Percentiles rank a stretch among this genome's conserved stretches.
Conservation (phyloP, 768 basidiomycete species). For the Pisolithus orientalis region DNA sequence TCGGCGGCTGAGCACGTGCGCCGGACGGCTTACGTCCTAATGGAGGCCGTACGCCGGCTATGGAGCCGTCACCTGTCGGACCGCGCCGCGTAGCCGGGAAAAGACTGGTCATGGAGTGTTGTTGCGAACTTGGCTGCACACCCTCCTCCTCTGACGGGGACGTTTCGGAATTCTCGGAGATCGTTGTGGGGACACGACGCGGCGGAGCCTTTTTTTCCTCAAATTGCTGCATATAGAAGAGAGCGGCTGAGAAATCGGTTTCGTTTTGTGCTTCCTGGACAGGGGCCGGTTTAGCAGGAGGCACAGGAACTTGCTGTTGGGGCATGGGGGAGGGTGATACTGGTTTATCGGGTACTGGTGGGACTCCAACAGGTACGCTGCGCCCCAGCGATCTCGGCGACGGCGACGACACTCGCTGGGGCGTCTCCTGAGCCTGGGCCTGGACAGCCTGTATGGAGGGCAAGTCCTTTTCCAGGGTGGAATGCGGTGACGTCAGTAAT, state of each 20-base stretch:
- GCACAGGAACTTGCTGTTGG: conserved; percentile 11
- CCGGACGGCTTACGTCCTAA: conserved; percentile 72
- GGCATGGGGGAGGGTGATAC: conserved; percentile 8
- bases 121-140: conserved; percentile 13
- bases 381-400: conserved; percentile 11
- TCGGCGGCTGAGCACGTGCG: conserved; percentile 58
- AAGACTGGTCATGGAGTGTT: conserved; percentile 17
- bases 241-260: conserved; percentile 46
- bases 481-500: conserved; percentile 32
- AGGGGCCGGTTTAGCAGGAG: conserved; percentile 23
- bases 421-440: conserved; percentile 1
- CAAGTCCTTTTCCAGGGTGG: conserved; percentile 26
- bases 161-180: conserved; percentile 36
- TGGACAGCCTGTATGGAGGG: conserved; percentile 29
- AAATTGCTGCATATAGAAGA: conserved; percentile 65
- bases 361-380: conserved; percentile 7
- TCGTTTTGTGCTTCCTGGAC: conserved; percentile 32
- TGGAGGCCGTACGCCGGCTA: conserved; percentile 31
- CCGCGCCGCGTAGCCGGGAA: conserved; percentile 19
- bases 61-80: conserved; percentile 26
- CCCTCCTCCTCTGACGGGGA: conserved; percentile 27
- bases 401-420: conserved; percentile 8
- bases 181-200: conserved; percentile 40
- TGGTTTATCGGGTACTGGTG: conserved; percentile 24
- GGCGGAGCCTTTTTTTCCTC: conserved; percentile 27